phyloP scores from a whole-genome alignment of 2,329 filamentous ascomycete species.

The Ploettnerulaceae sp. region DNA sequence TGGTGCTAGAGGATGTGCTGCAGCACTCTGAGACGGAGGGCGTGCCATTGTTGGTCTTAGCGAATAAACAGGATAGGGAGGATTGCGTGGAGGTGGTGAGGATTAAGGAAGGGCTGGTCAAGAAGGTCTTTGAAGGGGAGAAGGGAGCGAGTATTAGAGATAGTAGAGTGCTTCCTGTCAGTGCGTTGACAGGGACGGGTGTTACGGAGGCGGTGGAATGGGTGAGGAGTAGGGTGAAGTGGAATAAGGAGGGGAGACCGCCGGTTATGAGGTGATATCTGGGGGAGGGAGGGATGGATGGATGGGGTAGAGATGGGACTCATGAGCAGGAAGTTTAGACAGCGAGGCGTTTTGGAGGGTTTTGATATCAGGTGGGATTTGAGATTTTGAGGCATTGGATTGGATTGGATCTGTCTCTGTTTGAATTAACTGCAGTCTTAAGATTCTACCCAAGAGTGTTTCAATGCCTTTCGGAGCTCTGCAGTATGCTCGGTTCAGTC shows the following conservation, averaged over 20 bases:
- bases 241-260: constrained; percentile 91
- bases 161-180: constrained; percentile 84
- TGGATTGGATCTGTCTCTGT: constrained; percentile 4
- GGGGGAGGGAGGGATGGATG: neutral
- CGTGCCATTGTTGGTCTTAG: constrained; percentile 84
- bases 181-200: constrained; percentile 80
- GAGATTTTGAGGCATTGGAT: neutral
- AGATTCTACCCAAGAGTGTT: too few relatives aligned
- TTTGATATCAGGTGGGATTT: constrained; percentile 12
- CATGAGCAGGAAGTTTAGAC: constrained; percentile 12
- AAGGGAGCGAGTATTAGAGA: constrained; percentile 83
- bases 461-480: too few relatives aligned
- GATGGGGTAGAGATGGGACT: constrained; percentile 1
- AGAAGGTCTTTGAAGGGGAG: constrained; percentile 92
- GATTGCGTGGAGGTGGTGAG: constrained; percentile 96
- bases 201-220: constrained; percentile 96
- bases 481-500: constrained; percentile 1
- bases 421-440: too few relatives aligned
- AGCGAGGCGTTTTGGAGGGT: constrained; percentile 23
- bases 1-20: constrained; percentile 86
- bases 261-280: constrained; percentile 76
- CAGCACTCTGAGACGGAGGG: constrained; percentile 84
- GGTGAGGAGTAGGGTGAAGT: constrained; percentile 85
- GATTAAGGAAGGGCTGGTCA: constrained; percentile 94
- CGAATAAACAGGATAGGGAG: constrained; percentile 96